Conservation (phyloP, 805 yeast species). For the Candida ficus region DNA sequence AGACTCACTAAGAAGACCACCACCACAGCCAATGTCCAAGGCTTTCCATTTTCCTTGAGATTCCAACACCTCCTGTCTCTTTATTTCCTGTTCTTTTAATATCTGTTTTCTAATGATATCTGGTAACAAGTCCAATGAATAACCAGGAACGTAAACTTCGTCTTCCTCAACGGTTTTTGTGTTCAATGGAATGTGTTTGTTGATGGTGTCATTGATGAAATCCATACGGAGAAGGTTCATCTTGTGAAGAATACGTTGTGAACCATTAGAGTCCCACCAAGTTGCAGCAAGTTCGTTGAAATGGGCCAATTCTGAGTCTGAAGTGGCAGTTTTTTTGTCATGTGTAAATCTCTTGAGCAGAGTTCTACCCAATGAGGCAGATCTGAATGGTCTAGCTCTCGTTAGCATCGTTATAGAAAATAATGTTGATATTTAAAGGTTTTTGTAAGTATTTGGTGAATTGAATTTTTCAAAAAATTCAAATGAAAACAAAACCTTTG, state of each 20-base stretch:
- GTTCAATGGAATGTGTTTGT: conserved; percentile 18
- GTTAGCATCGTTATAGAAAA: not conserved
- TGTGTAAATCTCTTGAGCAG: not conserved
- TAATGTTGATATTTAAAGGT: not conserved
- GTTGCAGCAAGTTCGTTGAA: conserved; percentile 82
- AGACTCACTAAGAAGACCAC: conserved; percentile 89
- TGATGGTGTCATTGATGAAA: conserved; percentile 64
- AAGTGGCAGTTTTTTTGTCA: conserved; percentile 31
- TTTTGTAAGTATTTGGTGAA: no score
- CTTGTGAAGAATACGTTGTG: conserved; percentile 89
- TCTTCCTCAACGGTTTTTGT: conserved; percentile 32
- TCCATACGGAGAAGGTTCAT: conserved; percentile 91
- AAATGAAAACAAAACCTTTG: not conserved
- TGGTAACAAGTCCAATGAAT: conserved; percentile 64
- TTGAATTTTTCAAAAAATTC: not conserved
- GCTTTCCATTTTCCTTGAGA: conserved; percentile 37
- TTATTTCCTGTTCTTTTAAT: conserved; percentile 42
- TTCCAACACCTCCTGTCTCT: conserved; percentile 32
- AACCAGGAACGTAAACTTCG: conserved; percentile 72
- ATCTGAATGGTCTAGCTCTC: not conserved
- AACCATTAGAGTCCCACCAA: conserved; percentile 98
- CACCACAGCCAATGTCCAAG: conserved; percentile 96
- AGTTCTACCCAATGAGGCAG: not conserved
- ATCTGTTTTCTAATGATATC: conserved; percentile 42
- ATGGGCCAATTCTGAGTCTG: conserved; percentile 67